Conservation (phyloP, 345 rosid species). For the Gossypium mustelinum region DNA sequence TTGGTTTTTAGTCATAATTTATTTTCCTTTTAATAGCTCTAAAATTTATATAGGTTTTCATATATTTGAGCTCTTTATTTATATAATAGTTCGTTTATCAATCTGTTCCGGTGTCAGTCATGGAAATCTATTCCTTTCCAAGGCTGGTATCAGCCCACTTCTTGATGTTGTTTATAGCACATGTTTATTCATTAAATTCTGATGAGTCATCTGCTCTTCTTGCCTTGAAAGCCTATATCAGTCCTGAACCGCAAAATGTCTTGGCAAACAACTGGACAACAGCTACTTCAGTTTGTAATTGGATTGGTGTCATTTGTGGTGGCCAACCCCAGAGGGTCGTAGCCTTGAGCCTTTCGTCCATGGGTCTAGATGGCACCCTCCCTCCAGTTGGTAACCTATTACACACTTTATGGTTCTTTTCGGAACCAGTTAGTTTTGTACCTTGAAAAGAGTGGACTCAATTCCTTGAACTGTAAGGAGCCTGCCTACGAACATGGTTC, state of each 20-base stretch:
- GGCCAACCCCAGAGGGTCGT: constrained; percentile 3
- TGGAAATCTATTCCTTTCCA: neutral
- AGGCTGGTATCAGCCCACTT: neutral
- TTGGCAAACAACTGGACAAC: constrained; percentile 23
- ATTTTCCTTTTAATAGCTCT: neutral
- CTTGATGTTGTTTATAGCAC: neutral
- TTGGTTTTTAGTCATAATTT: neutral
- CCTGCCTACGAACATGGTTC: neutral
- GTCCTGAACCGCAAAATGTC: neutral
- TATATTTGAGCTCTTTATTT: neutral
- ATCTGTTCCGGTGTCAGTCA: neutral
- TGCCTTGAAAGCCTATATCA: constrained; percentile 14
- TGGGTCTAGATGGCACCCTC: constrained; percentile 21
- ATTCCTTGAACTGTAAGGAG: too few relatives aligned
- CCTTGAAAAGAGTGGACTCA: neutral
- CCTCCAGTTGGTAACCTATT: constrained; percentile 21
- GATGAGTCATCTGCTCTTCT: constrained; percentile 15
- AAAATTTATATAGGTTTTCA: neutral
- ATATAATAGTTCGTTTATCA: neutral
- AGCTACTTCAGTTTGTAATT: constrained; percentile 18
- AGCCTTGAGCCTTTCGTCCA: constrained; percentile 19
- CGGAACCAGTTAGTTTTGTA: neutral
- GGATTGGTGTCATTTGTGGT: constrained; percentile 26
- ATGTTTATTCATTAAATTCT: neutral
- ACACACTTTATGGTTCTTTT: neutral